Evolutionary conservation across 352 stramenopile species (phyloP), one percentile per base, ranked within the genome.

Genomic region (Phytopythium vexans): DNA sequence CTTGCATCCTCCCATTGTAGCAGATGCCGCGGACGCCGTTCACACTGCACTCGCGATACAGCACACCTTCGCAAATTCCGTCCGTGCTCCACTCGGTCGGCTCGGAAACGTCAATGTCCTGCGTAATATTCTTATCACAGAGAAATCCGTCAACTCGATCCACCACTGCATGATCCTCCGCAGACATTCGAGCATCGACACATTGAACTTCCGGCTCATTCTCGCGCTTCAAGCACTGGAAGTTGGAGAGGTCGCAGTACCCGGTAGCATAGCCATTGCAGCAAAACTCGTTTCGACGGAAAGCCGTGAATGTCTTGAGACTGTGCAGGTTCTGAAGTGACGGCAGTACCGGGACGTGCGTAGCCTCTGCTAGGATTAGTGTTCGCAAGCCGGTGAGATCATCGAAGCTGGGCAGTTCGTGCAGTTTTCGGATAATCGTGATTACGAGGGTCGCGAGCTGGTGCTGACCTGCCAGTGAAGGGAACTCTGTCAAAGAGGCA

Each of bases 1-100:
- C 61, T 39, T 74, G 67, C 67, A 80, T 68, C 2, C 67, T 60
- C 7, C 52, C 56, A 42, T 75, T 77, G 49, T 69, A 73, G 56
- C 67, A 77, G 35, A 80, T 75, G 0, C 67, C 70, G 0, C 52
- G 42, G 6, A 8, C 42, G 0, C 40, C 58, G 10, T 56, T 49
- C n/a, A 66, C 9, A 6, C 54, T 46, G 46, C 70, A 76, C 32
- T 73, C 47, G 7, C 58, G 63, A 47, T 69, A 77, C 44, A 72
- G 43, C 27, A 65, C 46, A 0, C 64, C 64, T 47, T 62, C 52
- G 49, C 67, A 80, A 5, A 58, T 38, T 0, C 36, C 49, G 16
- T 79, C 66, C 8, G 61, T 73, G 9, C 52, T 70, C 14, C 64
- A 56, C 6, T 61, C 3, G 1, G 58, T 58, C 8, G 67, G 58